A percentile compares a stretch with the other conserved stretches of the same genome.
These are phyloP conservation scores for Kwoniella dejecticola DNA, from an alignment of 768 basidiomycete species.

Conservation along the genomic window DNA sequence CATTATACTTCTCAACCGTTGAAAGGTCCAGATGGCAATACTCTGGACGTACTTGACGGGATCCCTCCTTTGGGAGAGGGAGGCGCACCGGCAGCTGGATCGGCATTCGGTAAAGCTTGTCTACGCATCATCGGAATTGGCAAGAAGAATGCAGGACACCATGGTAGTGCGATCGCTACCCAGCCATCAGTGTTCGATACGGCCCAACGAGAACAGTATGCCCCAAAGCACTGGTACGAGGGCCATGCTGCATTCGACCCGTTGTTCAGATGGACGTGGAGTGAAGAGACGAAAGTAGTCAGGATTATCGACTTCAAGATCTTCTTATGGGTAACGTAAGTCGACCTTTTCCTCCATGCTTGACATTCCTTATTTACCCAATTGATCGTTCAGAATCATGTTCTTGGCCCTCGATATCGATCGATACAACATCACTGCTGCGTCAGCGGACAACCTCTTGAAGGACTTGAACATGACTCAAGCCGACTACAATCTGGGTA, in stretches of 20 bases:
- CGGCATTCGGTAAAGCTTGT: slow-evolving; percentile 13
- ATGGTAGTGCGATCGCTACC: slow-evolving; percentile 35
- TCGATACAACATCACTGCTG: slow-evolving; percentile 65
- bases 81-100: slow-evolving; percentile 1
- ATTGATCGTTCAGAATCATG: slow-evolving; percentile 58
- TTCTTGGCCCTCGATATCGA: slow-evolving; percentile 60
- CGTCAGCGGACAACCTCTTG: slow-evolving; percentile 72
- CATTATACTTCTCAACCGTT: slow-evolving; percentile 6
- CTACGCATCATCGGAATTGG: slow-evolving; percentile 12
- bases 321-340: slow-evolving; percentile 52
- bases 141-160: slow-evolving; percentile 6
- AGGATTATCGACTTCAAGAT: slow-evolving; percentile 67
- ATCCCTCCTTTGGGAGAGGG: slow-evolving; percentile 12
- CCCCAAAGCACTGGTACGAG: slow-evolving; percentile 20
- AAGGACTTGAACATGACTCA: slow-evolving; percentile 63
- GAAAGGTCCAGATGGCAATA: slow-evolving; percentile 8
- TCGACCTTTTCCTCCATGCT: too few relatives aligned
- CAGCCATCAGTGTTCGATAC: slow-evolving; percentile 46
- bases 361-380: too few relatives aligned
- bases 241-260: slow-evolving; percentile 65
- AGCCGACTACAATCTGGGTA: slow-evolving; percentile 58
- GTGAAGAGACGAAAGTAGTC: slow-evolving; percentile 63
- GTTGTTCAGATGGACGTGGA: slow-evolving; percentile 69
- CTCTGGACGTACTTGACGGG: slow-evolving; percentile 1
- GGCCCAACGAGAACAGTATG: slow-evolving; percentile 36